Base-by-base conservation (phyloP, 2,329 filamentous ascomycete species). In the Apiospora hydei region DNA sequence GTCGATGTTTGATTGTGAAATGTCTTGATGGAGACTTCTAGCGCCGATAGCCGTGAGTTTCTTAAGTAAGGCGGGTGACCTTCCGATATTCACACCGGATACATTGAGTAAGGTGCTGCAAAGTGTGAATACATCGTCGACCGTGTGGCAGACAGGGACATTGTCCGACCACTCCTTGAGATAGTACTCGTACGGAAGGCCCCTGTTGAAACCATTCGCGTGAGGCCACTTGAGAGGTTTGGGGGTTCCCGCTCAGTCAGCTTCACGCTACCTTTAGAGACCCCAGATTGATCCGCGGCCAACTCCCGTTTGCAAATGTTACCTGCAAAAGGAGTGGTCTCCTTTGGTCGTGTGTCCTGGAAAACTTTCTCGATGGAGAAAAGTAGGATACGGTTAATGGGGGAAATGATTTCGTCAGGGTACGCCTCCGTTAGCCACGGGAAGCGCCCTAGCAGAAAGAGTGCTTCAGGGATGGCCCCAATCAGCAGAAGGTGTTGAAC, bases 81-180 rank as follows among this genome's bases (percentile, higher is more conserved):
- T 92, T 67, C 96, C 96, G 74, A 98, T 96, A 78, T 94, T 95
- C 74, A 97, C 91, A 2, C 96, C 96, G 0, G 95, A 93, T 34
- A 96, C 85, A 75, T 96, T 97, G 66, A 98, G 85, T 30, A 99
- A 88, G 0, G 94, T 95, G 72, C 91, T 89, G 81, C 95, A 97
- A 0, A 98, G 88, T 2, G 92, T 91, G 81, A 98, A 96, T 18
- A 99, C 88, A 79, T 99, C 96, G 74, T 98, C 94, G 7, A 98
- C 90, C 1, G 87, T 93, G 80, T 97, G 95, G 79, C 96, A 99
- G 26, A 98, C 85, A 0, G 96, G 97, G 66, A 99, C 88, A 75
- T 96, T 97, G 82, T 98, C 96, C 2, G 91, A 88, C 96, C 96
- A 99, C 77, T 98, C 96, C 72, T 98, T 95, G 91, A 96, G 98